Percentiles rank a stretch among this genome's conserved stretches.
Conservation (phyloP, 345 rosid genomes). For the Camelina neglecta region DNA sequence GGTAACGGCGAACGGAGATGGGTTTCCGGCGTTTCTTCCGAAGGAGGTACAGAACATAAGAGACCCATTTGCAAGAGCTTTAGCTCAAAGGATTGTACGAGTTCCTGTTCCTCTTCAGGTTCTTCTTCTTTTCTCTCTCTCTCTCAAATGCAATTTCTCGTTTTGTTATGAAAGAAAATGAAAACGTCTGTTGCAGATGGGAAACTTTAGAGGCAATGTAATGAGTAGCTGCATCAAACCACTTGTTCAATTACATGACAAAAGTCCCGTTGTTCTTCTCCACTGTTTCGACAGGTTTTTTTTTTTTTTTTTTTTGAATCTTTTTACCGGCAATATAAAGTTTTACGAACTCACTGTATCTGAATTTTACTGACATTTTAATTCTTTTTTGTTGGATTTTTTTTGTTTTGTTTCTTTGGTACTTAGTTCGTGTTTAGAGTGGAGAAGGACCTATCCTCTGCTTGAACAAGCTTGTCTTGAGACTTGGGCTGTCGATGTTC, state of each 20-base stretch:
- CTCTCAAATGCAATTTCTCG: not conserved
- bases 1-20: constrained; percentile 42
- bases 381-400: not conserved
- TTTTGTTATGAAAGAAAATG: not conserved
- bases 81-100: constrained; percentile 70
- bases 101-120: constrained; percentile 74
- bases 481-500: constrained; percentile 92
- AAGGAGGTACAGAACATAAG: constrained; percentile 72
- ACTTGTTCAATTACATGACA: constrained; percentile 40
- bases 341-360: constrained; percentile 11
- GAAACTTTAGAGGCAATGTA: constrained; percentile 48
- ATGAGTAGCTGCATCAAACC: constrained; percentile 87
- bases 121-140: not conserved
- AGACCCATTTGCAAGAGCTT: constrained; percentile 76
- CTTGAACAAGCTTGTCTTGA: constrained; percentile 81
- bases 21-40: constrained; percentile 81
- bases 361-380: not conserved
- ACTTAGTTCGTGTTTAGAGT: constrained; percentile 79
- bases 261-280: constrained; percentile 71
- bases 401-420: not conserved
- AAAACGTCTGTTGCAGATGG: constrained; percentile 52
- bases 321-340: not conserved
- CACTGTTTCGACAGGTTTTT: constrained; percentile 89
- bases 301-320: not conserved
- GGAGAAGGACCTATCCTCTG: constrained; percentile 70